Evolutionary conservation across 148 eudicot genomes (phyloP).

Genomic region (Fagopyrum tataricum): DNA sequence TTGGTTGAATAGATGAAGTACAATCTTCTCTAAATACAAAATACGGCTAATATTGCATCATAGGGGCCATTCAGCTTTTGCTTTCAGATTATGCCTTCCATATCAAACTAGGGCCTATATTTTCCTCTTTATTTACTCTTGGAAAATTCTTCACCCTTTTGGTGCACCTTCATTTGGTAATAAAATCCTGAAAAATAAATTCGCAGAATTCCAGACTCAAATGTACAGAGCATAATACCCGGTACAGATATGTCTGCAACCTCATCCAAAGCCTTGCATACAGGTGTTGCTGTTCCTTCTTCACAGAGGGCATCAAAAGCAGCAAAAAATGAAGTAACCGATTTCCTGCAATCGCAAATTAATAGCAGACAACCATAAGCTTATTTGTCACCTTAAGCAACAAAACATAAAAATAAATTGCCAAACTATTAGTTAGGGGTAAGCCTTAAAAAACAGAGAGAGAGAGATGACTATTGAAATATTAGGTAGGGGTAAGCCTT

Average conservation of each 20-base stretch:
- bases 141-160: not conserved
- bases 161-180: too few species aligned
- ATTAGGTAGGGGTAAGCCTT: too few species aligned
- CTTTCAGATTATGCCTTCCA: not conserved
- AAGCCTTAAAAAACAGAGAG: not conserved
- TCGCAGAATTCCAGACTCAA: not conserved
- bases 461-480: too few species aligned
- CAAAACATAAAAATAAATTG: not conserved
- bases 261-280: slow-evolving; percentile 87
- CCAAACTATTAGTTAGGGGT: not conserved
- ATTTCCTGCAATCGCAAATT: slow-evolving; percentile 50
- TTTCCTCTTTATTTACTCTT: not conserved
- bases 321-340: slow-evolving; percentile 88
- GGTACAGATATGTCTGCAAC: slow-evolving; percentile 74
- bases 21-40: not conserved
- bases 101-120: not conserved
- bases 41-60: not conserved
- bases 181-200: not conserved
- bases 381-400: not conserved
- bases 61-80: not conserved
- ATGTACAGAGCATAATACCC: slow-evolving; percentile 42
- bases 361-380: slow-evolving; percentile 10
- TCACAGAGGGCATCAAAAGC: slow-evolving; percentile 94
- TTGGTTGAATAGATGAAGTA: not conserved
- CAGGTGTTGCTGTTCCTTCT: slow-evolving; percentile 94